Conservation (phyloP, 805 yeast genomes). For the Candida nonsorbophila region DNA sequence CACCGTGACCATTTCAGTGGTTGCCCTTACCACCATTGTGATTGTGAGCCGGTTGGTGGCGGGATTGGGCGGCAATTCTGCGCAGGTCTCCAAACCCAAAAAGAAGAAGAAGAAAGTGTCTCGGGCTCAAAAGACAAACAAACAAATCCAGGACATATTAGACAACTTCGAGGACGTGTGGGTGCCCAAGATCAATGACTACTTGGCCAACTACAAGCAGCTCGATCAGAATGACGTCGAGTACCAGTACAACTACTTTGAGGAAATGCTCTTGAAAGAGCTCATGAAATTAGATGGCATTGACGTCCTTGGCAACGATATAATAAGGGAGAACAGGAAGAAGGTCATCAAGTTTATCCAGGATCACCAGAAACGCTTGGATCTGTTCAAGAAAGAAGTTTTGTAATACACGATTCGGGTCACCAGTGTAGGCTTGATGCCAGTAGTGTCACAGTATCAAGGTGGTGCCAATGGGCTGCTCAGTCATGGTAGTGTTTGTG, state of each 20-base stretch:
- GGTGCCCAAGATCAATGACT: constrained; percentile 34
- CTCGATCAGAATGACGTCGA: constrained; percentile 26
- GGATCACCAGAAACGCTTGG: constrained; percentile 51
- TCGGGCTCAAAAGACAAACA: constrained; percentile 36
- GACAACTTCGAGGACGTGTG: constrained; percentile 35
- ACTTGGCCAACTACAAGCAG: constrained; percentile 19
- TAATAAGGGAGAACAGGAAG: constrained; percentile 54
- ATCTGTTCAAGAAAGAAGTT: constrained; percentile 34
- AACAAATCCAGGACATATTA: constrained; percentile 31
- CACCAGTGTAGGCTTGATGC: neutral
- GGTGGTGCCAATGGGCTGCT: neutral
- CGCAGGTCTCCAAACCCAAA: constrained; percentile 13
- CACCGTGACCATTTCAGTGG: constrained; percentile 25
- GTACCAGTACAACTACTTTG: constrained; percentile 54
- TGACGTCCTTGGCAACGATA: constrained; percentile 46
- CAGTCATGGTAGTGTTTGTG: constrained; percentile 3
- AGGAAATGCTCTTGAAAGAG: constrained; percentile 63
- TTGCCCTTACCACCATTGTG: constrained; percentile 17
- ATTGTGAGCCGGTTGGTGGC: constrained; percentile 16
- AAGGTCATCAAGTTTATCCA: constrained; percentile 58
- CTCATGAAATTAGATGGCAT: constrained; percentile 63
- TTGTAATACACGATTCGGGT: constrained; percentile 8
- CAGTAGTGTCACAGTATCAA: neutral
- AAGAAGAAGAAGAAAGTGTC: constrained; percentile 31
- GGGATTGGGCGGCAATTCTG: constrained; percentile 1